Conservation (phyloP, 345 rosid species). For the Murraya paniculata region DNA sequence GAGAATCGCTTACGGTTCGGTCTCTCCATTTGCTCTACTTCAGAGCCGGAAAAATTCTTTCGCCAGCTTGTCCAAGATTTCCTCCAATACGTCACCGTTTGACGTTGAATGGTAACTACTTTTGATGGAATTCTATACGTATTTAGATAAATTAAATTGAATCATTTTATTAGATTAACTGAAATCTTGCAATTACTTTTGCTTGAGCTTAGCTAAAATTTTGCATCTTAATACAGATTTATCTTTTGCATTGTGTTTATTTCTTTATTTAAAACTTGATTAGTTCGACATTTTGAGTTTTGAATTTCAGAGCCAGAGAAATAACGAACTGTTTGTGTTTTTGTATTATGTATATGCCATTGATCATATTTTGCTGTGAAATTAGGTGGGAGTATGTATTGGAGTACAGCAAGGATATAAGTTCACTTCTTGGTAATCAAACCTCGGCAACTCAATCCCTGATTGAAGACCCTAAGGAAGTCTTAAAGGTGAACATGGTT, state of each 20-base stretch:
- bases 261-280: background rate
- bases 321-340: background rate
- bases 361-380: slow-evolving; percentile 7
- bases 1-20: slow-evolving; percentile 77
- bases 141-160: background rate
- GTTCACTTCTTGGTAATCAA: slow-evolving; percentile 53
- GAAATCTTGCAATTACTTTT: background rate
- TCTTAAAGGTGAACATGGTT: slow-evolving; percentile 46
- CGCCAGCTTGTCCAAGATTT: slow-evolving; percentile 53
- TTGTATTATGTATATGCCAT: background rate
- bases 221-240: background rate
- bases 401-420: slow-evolving; percentile 88
- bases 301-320: background rate
- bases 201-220: background rate
- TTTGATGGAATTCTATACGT: background rate
- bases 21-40: slow-evolving; percentile 83
- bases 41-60: slow-evolving; percentile 74
- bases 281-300: background rate
- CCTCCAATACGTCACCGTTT: slow-evolving; percentile 50
- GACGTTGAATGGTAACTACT: slow-evolving; percentile 62
- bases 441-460: slow-evolving; percentile 30
- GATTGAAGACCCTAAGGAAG: slow-evolving; percentile 61
- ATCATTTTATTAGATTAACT: background rate
- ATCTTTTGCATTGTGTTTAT: background rate
- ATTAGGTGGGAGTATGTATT: slow-evolving; percentile 83